phyloP scores from a whole-genome alignment of 23 red algal genomes.

The Cyanidioschyzon merolae region DNA sequence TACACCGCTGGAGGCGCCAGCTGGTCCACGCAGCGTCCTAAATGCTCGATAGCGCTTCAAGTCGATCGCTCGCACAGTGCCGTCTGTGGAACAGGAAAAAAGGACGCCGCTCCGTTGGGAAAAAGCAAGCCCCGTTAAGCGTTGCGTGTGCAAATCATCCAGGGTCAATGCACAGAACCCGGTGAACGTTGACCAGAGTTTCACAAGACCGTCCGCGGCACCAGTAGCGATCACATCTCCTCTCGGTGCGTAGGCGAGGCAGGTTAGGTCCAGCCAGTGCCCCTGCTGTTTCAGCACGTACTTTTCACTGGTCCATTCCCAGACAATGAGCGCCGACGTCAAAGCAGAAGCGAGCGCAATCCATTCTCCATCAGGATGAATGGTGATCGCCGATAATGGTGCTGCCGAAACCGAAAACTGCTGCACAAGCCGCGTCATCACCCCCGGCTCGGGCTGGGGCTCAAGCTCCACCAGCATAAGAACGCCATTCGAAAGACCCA shows the following conservation, averaged over 20 bases:
- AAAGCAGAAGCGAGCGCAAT: conserved; percentile 48
- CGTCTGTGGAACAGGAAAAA: conserved; percentile 65
- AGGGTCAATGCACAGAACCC: conserved; percentile 82
- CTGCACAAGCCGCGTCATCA: conserved; percentile 28
- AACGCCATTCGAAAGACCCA: conserved; percentile 64
- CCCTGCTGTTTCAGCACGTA: conserved; percentile 94
- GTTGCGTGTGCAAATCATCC: conserved; percentile 37
- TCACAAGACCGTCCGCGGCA: conserved; percentile 69
- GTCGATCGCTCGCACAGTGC: conserved; percentile 86
- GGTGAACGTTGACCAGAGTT: conserved; percentile 62
- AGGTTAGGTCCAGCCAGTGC: conserved; percentile 44
- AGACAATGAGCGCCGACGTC: conserved; percentile 56
- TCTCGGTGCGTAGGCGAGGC: conserved; percentile 65
- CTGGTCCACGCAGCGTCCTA: conserved; percentile 51
- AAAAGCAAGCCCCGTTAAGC: conserved; percentile 69
- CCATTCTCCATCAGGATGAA: conserved; percentile 76
- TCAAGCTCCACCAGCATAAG: conserved; percentile 60
- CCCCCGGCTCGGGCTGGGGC: conserved; percentile 14
- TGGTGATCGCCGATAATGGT: conserved; percentile 27
- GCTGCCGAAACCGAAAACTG: conserved; percentile 43
- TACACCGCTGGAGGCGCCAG: background rate
- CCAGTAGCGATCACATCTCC: conserved; percentile 70
- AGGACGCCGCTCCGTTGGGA: conserved; percentile 54
- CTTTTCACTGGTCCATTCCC: conserved; percentile 93
- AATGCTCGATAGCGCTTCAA: conserved; percentile 77